Evolutionary conservation across 208 protist species (phyloP), one percentile per base, ranked within the genome.

Genomic region (Trypanosoma grayi): DNA sequence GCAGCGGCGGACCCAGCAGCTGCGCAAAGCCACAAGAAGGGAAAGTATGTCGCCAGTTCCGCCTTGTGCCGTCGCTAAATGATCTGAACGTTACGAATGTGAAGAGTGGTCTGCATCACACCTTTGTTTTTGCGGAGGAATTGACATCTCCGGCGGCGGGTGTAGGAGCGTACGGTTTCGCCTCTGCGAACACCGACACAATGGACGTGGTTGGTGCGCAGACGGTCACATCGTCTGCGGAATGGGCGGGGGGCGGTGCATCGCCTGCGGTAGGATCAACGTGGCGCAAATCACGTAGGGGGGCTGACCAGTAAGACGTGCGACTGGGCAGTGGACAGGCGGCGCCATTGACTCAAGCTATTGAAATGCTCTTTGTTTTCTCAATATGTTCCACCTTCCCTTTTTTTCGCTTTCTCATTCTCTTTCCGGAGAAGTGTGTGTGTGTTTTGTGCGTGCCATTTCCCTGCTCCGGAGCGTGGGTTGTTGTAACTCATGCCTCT

Each of bases 41-140:
- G 4, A 59, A 61, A 44, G 18, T 45, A 7, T 6, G n/a, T 30
- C 39, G 31, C 47, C 62, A 59, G 31, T 69, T 69, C 34, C 47
- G 60, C 22, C 48, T 77, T 30, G 73, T 94, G 10, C 62, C 67
- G 3, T 76, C 75, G 1, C 52, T 94, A 41, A 68, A 86, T 53
- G 34, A 37, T 13, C 53, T 85, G 0, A 69, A 90, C 59, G 83
- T 94, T 39, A 68, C 56, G 11, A 73, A 70, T 28, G 82, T 90
- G 0, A 83, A 88, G 56, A 89, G 83, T 61, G 87, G 87, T n/a
- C 63, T 91, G 34, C 81, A 88, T 46, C 87, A 94, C 70, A 87
- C 82, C 43, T 92, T 92, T 68, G 77, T 77, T 20, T 87, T 74
- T 61, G 77, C 82, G 0, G 87, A 93, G 72, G 87, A 87, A 45